phyloP scores from a whole-genome alignment of 352 stramenopile genomes.

The Phytopythium montanum region DNA sequence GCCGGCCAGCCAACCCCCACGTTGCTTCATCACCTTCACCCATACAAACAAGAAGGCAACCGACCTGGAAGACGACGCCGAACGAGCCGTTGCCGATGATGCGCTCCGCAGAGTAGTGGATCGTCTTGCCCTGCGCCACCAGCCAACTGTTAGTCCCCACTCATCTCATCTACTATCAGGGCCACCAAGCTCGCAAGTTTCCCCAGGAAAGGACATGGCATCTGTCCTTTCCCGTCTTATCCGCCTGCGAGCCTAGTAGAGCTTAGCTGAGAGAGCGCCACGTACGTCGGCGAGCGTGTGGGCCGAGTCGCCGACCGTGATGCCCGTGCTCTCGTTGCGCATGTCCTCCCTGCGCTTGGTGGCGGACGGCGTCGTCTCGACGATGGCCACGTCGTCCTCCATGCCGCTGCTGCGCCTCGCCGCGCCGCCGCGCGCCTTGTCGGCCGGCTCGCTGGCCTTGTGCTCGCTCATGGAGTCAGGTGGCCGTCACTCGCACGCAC shows the following conservation, averaged over 20 bases:
- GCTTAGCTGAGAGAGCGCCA: slow-evolving; percentile 8
- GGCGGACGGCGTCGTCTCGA: slow-evolving; percentile 34
- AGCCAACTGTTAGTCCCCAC: neutral
- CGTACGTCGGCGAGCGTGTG: slow-evolving; percentile 78
- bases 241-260: no score
- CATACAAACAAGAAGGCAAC: neutral
- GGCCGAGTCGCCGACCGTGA: slow-evolving; percentile 75
- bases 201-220: neutral
- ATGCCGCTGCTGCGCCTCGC: slow-evolving; percentile 6
- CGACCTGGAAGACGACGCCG: slow-evolving; percentile 97
- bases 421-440: slow-evolving; percentile 10
- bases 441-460: slow-evolving; percentile 11
- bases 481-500: no score
- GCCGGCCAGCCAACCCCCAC: neutral
- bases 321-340: slow-evolving; percentile 82
- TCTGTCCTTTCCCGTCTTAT: neutral
- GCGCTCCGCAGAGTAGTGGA: slow-evolving; percentile 96
- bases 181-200: neutral
- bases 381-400: slow-evolving; percentile 33
- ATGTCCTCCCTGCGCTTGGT: slow-evolving; percentile 76
- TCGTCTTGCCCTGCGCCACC: slow-evolving; percentile 71
- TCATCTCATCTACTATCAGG: neutral
- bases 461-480: slow-evolving; percentile 23
- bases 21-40: no score
- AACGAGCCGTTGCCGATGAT: slow-evolving; percentile 99